A percentile compares a stretch with the other conserved stretches of the same genome.
These are phyloP conservation scores for Ogataea wickerhamii DNA, from an alignment of 805 yeast species.

Conservation along the genomic window DNA sequence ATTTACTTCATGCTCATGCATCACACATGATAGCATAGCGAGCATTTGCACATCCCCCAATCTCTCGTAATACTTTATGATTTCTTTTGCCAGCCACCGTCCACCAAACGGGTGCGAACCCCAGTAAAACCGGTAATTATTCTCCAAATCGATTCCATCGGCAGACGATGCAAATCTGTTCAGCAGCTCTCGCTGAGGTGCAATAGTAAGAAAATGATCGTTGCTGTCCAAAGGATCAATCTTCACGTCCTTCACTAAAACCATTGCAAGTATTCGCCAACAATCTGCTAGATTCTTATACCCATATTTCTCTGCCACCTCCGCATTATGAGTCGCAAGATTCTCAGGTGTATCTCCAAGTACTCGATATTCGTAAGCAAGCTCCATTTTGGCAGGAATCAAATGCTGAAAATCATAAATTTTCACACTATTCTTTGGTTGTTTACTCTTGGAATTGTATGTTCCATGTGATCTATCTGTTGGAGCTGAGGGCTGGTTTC, in stretches of 20 bases:
- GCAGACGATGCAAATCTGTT: conserved; percentile 15
- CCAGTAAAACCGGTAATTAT: conserved; percentile 53
- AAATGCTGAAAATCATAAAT: conserved; percentile 64
- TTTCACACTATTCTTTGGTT: conserved; percentile 52
- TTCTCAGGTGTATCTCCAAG: conserved; percentile 61
- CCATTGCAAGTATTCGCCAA: conserved; percentile 61
- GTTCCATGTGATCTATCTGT: conserved; percentile 35
- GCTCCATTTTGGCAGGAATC: conserved; percentile 69
- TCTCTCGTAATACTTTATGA: conserved; percentile 61
- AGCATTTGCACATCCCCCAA: conserved; percentile 79
- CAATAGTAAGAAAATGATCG: conserved; percentile 7
- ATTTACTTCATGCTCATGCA: conserved; percentile 42
- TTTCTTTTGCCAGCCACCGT: conserved; percentile 56
- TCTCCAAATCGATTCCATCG: conserved; percentile 11
- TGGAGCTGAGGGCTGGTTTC: conserved; percentile 33
- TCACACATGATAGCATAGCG: conserved; percentile 78
- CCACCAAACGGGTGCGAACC: conserved; percentile 78
- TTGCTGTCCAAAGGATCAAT: conserved; percentile 13
- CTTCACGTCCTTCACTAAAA: conserved; percentile 41
- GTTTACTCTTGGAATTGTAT: conserved; percentile 20
- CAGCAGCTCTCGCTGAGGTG: conserved; percentile 13
- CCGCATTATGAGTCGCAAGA: conserved; percentile 66
- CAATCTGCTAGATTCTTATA: conserved; percentile 62
- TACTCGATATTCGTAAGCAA: conserved; percentile 65
- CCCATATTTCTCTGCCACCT: conserved; percentile 63